These are phyloP conservation scores for Gossypium turneri DNA, from an alignment of 345 rosid species.

Conservation along the genomic window DNA sequence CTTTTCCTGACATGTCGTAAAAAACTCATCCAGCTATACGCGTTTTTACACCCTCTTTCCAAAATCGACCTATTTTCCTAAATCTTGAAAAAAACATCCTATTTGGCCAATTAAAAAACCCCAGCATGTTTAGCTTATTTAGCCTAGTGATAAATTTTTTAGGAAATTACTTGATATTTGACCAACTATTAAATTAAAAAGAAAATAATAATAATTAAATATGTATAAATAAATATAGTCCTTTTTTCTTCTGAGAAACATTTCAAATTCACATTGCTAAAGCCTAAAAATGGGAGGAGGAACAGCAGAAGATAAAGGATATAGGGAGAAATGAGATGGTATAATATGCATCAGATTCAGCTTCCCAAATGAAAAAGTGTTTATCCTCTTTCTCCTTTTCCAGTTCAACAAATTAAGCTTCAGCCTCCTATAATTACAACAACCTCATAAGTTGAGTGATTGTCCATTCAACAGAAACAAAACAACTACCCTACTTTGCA, in stretches of 20 bases:
- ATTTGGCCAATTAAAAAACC: no score
- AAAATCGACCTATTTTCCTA: no score
- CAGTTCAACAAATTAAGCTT: slow-evolving; percentile 1
- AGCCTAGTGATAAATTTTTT: no score
- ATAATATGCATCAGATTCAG: background rate
- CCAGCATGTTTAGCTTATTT: no score
- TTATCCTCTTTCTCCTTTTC: background rate
- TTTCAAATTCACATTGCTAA: no score
- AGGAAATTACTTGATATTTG: no score
- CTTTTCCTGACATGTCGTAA: fast-evolving
- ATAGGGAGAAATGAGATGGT: background rate
- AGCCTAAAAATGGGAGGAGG: no score
- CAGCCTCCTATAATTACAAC: background rate
- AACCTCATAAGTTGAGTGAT: background rate
- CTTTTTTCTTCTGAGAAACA: no score
- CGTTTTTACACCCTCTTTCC: fast-evolving
- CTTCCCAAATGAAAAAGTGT: background rate
- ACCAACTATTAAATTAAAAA: no score
- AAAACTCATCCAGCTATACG: fast-evolving
- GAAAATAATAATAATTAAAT: no score
- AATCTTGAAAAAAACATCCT: no score
- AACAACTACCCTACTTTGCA: background rate
- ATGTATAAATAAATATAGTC: no score
- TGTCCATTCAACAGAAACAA: background rate
- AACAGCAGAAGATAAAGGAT: background rate